phyloP scores from a whole-genome alignment of 2,329 filamentous ascomycete genomes.

The Pseudocercospora crystallina region DNA sequence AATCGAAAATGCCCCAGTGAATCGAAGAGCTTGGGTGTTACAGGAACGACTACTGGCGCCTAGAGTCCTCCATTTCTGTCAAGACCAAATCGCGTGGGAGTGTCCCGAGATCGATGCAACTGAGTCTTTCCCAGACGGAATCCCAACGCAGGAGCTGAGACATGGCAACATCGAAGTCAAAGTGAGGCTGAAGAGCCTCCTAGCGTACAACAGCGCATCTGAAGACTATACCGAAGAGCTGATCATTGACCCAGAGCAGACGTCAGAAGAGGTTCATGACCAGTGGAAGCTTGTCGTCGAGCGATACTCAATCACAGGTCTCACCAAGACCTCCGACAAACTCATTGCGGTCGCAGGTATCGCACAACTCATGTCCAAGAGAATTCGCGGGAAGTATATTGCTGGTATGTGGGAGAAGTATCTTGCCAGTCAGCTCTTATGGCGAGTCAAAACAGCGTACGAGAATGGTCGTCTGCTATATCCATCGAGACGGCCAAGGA shows the following conservation, averaged over 20 bases:
- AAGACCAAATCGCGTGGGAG: constrained; percentile 8
- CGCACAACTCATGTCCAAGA: neutral
- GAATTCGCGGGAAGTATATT: neutral
- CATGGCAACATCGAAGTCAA: neutral
- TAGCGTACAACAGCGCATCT: neutral
- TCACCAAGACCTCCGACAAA: neutral
- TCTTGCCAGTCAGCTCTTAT: neutral
- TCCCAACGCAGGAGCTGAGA: neutral
- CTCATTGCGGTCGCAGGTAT: neutral
- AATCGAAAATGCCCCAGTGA: neutral
- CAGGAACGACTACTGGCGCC: constrained; percentile 8
- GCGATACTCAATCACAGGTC: neutral
- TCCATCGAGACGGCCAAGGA: no score
- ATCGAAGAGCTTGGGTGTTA: constrained; percentile 9
- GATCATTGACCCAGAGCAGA: neutral
- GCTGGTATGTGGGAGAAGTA: neutral
- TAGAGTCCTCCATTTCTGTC: constrained; percentile 3
- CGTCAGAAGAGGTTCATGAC: neutral
- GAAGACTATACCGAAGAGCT: neutral
- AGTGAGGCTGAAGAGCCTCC: neutral
- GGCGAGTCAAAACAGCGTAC: neutral
- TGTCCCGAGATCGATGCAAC: constrained; percentile 3
- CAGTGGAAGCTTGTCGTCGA: neutral
- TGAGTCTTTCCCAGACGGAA: constrained; percentile 7
- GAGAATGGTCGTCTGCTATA: no score